These are phyloP conservation scores for Capsicum pubescens DNA, from an alignment of 257 asterid species.

Conservation along the genomic window DNA sequence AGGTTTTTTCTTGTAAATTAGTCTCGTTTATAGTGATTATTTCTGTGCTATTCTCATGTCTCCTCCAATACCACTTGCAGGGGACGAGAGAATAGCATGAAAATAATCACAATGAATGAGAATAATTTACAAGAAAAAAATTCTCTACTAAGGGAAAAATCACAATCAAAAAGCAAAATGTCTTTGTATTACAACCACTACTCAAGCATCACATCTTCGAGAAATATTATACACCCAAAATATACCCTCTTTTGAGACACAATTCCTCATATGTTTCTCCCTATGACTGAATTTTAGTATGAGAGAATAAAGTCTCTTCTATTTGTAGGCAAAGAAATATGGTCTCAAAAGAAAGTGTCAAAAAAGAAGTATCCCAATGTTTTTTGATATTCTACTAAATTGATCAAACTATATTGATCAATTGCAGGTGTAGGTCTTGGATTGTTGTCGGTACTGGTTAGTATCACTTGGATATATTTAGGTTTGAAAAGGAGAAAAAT, in stretches of 20 bases:
- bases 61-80: neutral
- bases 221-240: neutral
- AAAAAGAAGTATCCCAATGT: neutral
- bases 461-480: neutral
- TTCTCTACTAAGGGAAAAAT: neutral
- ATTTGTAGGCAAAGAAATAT: neutral
- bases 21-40: neutral
- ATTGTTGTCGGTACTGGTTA: neutral
- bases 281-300: neutral
- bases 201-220: neutral
- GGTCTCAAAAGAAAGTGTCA: neutral
- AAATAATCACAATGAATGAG: neutral
- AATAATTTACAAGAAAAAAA: neutral
- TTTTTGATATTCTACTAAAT: neutral
- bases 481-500: neutral
- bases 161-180: neutral
- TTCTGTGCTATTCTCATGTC: neutral
- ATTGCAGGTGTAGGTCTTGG: conserved; percentile 2
- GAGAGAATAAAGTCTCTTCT: neutral
- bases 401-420: neutral
- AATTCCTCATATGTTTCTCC: neutral
- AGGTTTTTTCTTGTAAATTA: neutral
- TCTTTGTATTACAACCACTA: neutral
- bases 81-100: neutral
- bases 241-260: neutral